Base-by-base conservation (phyloP, 257 asterid species). In the Vinca minor region DNA sequence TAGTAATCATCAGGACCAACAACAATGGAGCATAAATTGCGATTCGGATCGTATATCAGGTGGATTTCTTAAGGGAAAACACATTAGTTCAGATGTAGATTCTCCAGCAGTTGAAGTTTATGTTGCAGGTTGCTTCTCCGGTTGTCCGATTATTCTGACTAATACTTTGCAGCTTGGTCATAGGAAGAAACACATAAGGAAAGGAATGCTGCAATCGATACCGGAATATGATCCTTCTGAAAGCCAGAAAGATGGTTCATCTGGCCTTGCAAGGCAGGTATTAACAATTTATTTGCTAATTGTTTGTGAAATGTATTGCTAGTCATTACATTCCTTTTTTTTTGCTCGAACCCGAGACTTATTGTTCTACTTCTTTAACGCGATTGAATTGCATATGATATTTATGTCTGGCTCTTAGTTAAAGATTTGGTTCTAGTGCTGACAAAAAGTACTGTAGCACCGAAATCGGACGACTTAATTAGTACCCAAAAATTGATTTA, bases 111-210 rank as follows among this genome's bases (percentile, higher is more conserved):
- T 88, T 4, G 96, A 88, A 60, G 94, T 88, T 54, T 85, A 74
- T 63, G 80, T 88, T 39, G 94, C 96, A 0, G 96, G 94, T 39
- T 71, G 87, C 64, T 84, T 77, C 78, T 68, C 70, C 8, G 85
- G 91, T 38, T 60, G 75, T 69, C 96, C 96, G 13, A 76, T 85
- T 65, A 62, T 88, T 53, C 59, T 88, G 76, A 80, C 85, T 3
- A 83, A 72, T 63, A 71, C 82, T 13, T 67, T 85, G 84, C 82
- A 75, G 71, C 78, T 83, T 48, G 68, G 78, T 71, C 73, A 72
- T 20, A 72, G 79, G 80, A 83, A 76, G 83, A 85, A 71, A 77
- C 91, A 81, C 50, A 59, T 17, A 35, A 82, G 82, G 80, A 82
- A 65, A 74, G 79, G 83, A 71, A 73, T 69, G 86, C 78, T 87